These are phyloP conservation scores for Ganoderma sinense DNA, from an alignment of 1,284 basidiomycete genomes.

Conservation along the genomic window DNA sequence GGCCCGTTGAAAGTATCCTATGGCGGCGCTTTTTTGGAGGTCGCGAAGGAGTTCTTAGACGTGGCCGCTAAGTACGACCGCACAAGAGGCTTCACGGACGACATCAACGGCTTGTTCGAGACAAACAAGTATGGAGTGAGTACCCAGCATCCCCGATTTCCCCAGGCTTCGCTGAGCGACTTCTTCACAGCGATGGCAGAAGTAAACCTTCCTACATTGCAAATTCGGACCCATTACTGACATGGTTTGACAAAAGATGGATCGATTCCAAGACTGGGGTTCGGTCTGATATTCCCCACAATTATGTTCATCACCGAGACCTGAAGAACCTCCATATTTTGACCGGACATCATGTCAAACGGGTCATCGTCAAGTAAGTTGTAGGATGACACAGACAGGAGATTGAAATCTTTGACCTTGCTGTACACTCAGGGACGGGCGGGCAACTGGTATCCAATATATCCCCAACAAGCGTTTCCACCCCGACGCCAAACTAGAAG, in stretches of 20 bases:
- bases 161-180: neutral
- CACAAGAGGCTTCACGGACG: constrained; percentile 29
- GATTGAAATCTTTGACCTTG: neutral
- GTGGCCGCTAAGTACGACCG: constrained; percentile 53
- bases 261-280: constrained; percentile 56
- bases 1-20: constrained; percentile 63
- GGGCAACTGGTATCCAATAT: constrained; percentile 66
- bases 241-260: constrained; percentile 45
- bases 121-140: constrained; percentile 40
- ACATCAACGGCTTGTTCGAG: constrained; percentile 35
- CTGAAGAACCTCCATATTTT: constrained; percentile 33
- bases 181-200: constrained; percentile 25
- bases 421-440: constrained; percentile 46
- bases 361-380: constrained; percentile 35
- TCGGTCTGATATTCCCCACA: constrained; percentile 63
- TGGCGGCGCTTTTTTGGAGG: constrained; percentile 43
- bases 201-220: constrained; percentile 16
- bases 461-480: constrained; percentile 44
- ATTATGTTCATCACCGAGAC: constrained; percentile 60
- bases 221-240: constrained; percentile 5
- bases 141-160: neutral
- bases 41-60: constrained; percentile 55
- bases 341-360: constrained; percentile 37
- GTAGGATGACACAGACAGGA: accelerated
- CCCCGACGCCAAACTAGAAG: constrained; percentile 32